These are phyloP conservation scores for Leccinum longicurvipes DNA, from an alignment of 768 basidiomycete genomes.

Conservation along the genomic window DNA sequence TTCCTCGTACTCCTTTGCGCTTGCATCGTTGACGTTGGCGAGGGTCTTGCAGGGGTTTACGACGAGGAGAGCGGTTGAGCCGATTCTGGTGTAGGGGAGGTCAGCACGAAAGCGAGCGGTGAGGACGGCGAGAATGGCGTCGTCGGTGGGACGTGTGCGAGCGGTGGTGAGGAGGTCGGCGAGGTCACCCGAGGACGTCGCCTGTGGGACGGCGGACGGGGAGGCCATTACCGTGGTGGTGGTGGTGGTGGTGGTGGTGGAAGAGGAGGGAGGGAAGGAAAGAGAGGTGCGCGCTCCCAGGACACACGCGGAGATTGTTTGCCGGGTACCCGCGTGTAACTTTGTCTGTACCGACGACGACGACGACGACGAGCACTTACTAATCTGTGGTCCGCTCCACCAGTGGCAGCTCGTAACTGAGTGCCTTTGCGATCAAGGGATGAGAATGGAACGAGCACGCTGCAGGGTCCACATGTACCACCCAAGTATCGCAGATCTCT, in stretches of 20 bases:
- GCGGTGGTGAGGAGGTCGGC: constrained; percentile 42
- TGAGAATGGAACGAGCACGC: constrained; percentile 27
- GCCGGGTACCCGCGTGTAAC: too few species aligned
- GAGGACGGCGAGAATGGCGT: constrained; percentile 53
- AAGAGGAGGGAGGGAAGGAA: constrained; percentile 8
- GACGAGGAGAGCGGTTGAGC: constrained; percentile 48
- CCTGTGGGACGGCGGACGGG: constrained; percentile 32
- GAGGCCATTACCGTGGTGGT: constrained; percentile 39
- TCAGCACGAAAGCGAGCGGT: constrained; percentile 57
- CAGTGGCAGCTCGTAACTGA: too few species aligned
- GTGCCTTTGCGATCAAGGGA: constrained; percentile 31
- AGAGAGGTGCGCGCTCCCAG: constrained; percentile 1
- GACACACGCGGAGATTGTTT: constrained; percentile 1
- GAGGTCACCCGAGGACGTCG: constrained; percentile 46
- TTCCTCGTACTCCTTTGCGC: constrained; percentile 56
- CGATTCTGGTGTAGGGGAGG: constrained; percentile 51
- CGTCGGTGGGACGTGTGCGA: constrained; percentile 52
- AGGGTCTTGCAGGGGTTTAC: constrained; percentile 61
- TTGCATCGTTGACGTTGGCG: constrained; percentile 53
- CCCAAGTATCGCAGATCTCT: too few species aligned
- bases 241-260: too few species aligned
- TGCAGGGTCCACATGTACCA: too few species aligned
- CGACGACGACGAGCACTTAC: too few species aligned
- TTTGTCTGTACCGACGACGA: neutral
- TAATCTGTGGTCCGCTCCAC: too few species aligned